phyloP scores from a whole-genome alignment of 2,329 filamentous ascomycete species.

The Pyrenochaeta sp. region DNA sequence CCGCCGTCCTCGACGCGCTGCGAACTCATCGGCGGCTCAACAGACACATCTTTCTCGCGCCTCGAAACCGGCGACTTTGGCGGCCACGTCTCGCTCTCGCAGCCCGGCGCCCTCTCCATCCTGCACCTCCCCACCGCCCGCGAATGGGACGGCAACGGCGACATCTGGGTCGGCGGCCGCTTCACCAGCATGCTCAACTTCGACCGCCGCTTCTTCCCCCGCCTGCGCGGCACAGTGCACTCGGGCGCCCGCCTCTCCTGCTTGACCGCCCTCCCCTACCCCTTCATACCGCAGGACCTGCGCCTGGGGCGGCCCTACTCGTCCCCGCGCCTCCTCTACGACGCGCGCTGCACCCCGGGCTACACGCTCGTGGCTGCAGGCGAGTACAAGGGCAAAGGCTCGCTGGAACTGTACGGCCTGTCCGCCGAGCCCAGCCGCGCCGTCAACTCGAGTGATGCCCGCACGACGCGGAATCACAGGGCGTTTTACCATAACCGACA shows the following conservation, averaged over 20 bases:
- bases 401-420: constrained; percentile 83
- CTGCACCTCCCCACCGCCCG: constrained; percentile 73
- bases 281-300: constrained; percentile 68
- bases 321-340: constrained; percentile 61
- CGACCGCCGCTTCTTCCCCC: constrained; percentile 84
- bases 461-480: constrained; percentile 52
- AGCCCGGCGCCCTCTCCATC: constrained; percentile 83
- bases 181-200: constrained; percentile 91
- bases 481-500: constrained; percentile 71
- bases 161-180: constrained; percentile 87
- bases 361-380: constrained; percentile 82
- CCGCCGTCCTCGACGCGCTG: constrained; percentile 25
- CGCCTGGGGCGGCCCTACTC: constrained; percentile 64
- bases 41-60: constrained; percentile 38
- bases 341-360: constrained; percentile 62
- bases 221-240: constrained; percentile 78
- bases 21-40: constrained; percentile 37
- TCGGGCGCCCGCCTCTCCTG: constrained; percentile 82
- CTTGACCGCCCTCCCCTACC: constrained; percentile 72
- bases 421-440: constrained; percentile 45
- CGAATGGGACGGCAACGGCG: constrained; percentile 67
- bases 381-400: constrained; percentile 91
- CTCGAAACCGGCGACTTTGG: constrained; percentile 62
- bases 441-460: constrained; percentile 37
- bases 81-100: constrained; percentile 74